Evolutionary conservation across 768 basidiomycete genomes (phyloP).

Genomic region (Trametes maxima): DNA sequence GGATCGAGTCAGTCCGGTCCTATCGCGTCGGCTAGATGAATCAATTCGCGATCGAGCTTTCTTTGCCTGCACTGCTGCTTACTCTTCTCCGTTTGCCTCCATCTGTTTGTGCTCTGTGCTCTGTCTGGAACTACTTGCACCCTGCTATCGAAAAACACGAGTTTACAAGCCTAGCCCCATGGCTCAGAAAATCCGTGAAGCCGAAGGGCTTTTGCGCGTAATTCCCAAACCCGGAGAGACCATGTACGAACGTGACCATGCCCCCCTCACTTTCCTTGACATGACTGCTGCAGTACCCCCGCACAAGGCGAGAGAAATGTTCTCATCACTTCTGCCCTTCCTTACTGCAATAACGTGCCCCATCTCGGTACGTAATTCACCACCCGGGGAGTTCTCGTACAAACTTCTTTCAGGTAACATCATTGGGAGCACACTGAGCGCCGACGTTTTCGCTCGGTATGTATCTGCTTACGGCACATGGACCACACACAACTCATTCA

Average conservation of each 20-base stretch:
- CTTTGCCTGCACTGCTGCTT: background rate
- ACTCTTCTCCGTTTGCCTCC: background rate
- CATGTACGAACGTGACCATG: slow-evolving; percentile 37
- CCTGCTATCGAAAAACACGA: too few relatives aligned
- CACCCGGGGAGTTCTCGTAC: slow-evolving; percentile 13
- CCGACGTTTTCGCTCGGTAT: slow-evolving; percentile 94
- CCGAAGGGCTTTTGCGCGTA: slow-evolving; percentile 46
- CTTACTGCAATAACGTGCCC: slow-evolving; percentile 96
- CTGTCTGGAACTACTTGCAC: background rate
- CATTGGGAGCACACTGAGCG: slow-evolving; percentile 94
- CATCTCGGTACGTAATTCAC: slow-evolving; percentile 70
- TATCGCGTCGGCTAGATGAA: slow-evolving; percentile 20
- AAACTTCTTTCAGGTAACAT: slow-evolving; percentile 62
- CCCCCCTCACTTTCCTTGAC: background rate
- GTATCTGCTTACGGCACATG: slow-evolving; percentile 33
- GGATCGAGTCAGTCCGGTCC: slow-evolving; percentile 19
- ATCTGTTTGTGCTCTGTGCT: background rate
- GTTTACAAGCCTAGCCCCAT: slow-evolving; percentile 17
- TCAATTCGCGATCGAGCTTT: slow-evolving; percentile 10
- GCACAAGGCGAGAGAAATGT: slow-evolving; percentile 86
- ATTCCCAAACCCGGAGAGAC: slow-evolving; percentile 46
- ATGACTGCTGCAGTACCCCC: slow-evolving; percentile 54
- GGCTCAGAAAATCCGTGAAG: slow-evolving; percentile 44
- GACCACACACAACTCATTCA: background rate
- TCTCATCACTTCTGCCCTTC: slow-evolving; percentile 92